Conservation (phyloP, 495 filamentous ascomycete genomes). For the Cercophora newfieldiana region DNA sequence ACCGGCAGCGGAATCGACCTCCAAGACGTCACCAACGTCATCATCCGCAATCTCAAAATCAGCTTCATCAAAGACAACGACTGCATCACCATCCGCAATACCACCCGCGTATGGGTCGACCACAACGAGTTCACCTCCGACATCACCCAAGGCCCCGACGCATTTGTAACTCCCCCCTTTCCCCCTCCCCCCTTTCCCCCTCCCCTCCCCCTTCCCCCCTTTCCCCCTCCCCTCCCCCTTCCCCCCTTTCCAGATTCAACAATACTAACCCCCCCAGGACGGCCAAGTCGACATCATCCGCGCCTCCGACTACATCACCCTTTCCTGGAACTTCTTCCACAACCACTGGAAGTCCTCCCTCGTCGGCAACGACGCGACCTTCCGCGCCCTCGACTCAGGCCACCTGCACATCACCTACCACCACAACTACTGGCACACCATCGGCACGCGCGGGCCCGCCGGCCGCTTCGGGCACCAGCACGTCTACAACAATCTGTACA, state of each 20-base stretch:
- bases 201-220: background rate
- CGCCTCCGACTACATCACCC: constrained; percentile 52
- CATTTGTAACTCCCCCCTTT: constrained; percentile 50
- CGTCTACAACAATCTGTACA: constrained; percentile 49
- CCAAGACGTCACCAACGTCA: constrained; percentile 51
- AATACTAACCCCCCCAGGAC: constrained; percentile 38
- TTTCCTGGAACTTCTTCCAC: constrained; percentile 52
- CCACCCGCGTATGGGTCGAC: constrained; percentile 65
- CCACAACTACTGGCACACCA: constrained; percentile 62
- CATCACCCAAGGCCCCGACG: constrained; percentile 58
- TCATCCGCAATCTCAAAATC: constrained; percentile 63
- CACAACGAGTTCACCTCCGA: constrained; percentile 65
- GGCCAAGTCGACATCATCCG: constrained; percentile 64
- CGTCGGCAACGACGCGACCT: constrained; percentile 58
- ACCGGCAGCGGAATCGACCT: constrained; percentile 46
- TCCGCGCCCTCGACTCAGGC: constrained; percentile 49
- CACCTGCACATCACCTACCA: constrained; percentile 60
- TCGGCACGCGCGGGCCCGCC: constrained; percentile 61
- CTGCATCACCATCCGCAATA: constrained; percentile 56
- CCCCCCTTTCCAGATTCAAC: no score
- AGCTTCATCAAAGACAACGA: constrained; percentile 60
- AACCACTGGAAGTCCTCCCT: constrained; percentile 68
- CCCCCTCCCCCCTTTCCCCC: constrained; percentile 6
- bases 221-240: background rate
- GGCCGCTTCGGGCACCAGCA: constrained; percentile 63